Evolutionary conservation across 352 stramenopile genomes (phyloP), one percentile per base, ranked within the genome.

Genomic region (Globisporangium nagaii): DNA sequence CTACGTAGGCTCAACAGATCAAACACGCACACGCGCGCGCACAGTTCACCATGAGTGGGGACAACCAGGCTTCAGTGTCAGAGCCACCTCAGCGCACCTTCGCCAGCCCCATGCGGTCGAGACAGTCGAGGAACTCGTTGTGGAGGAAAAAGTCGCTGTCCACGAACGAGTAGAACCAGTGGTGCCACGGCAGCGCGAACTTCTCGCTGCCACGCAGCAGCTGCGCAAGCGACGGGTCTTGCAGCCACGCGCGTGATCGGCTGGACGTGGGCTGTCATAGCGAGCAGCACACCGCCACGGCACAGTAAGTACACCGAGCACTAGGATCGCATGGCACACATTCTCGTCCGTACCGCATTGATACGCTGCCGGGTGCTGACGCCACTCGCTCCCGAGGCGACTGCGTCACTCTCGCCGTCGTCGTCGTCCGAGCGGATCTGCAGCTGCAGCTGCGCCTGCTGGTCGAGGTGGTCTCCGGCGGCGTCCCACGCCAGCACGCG

Each of bases 101-200:
- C 11, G 57, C 75, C 2, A 90, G 75, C 5, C 73, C 72, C 71
- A 90, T 88, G 34, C 62, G 66, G 24, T 70, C 54, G 4, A 93
- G 65, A 60, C 80, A 91, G 22, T 88, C 71, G 11, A 86, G 47
- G 43, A 93, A 91, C 64, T 91, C 80, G 27, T 88, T 88, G 44
- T 90, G 71, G n/a, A 19, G 27, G 57, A 91, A 89, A 56, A 87
- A 93, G 20, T 84, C 76, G 11, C 63, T 56, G 62, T 90, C 78
- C 25, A 77, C 49, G 46, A 67, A 83, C 45, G 73, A 81, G 42
- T 84, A 80, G 53, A 90, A 88, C 78, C 80, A 90, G 44, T 87
- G 69, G 36, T 31, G 70, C 75, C 73, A 86, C 20, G 80, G 80
- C n/a, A 90, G 58, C 27, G 76, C 55, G 31, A 84, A 86, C 41